Evolutionary conservation across 768 basidiomycete genomes (phyloP).

Genomic region (Mycena indigotica): DNA sequence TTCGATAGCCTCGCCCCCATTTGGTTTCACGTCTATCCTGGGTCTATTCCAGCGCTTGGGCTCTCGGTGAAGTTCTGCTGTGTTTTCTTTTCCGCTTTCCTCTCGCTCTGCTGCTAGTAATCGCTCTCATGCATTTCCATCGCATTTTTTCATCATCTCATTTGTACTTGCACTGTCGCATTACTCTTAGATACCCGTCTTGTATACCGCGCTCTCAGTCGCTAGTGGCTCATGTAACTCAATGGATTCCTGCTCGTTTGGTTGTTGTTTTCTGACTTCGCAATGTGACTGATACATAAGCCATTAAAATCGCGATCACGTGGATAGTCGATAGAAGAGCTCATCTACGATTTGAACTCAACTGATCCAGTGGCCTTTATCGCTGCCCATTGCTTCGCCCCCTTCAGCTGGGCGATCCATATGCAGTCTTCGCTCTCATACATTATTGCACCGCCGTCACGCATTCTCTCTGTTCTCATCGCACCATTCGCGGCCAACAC

Average conservation of each 20-base stretch:
- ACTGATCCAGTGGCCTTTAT: neutral
- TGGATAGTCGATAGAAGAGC: too few species aligned
- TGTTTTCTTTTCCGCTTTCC: neutral
- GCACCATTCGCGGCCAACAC: neutral
- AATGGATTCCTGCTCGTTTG: too few species aligned
- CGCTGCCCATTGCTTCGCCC: neutral
- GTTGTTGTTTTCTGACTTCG: too few species aligned
- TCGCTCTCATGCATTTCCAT: neutral
- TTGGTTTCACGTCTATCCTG: neutral
- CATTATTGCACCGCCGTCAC: neutral
- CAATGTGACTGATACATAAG: too few species aligned
- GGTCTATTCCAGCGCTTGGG: neutral
- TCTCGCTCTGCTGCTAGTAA: neutral
- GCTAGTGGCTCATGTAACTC: too few species aligned
- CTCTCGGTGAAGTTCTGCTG: neutral
- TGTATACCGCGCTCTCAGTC: too few species aligned
- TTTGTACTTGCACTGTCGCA: too few species aligned
- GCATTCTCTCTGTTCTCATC: neutral
- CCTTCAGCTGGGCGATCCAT: neutral
- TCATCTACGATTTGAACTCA: too few species aligned
- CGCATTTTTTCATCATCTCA: neutral
- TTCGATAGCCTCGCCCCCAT: neutral
- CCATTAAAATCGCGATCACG: too few species aligned
- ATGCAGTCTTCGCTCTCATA: neutral
- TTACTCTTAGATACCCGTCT: too few species aligned